phyloP scores from a whole-genome alignment of 164 flowering plant genomes.

The Taxillus chinensis region DNA sequence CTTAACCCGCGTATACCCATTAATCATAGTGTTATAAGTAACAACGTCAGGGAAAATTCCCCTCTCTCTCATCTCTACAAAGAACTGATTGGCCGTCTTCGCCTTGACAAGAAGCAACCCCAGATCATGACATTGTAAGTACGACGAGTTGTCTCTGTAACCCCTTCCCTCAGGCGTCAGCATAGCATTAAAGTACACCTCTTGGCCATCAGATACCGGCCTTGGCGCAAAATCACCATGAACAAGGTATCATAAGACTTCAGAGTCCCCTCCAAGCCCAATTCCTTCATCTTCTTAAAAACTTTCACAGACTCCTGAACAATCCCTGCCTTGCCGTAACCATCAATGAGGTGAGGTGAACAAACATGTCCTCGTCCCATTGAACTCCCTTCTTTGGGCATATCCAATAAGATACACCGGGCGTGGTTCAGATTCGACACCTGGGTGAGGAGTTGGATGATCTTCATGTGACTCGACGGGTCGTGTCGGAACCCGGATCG shows the following conservation, averaged over 20 bases:
- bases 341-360: constrained; percentile 53
- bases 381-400: constrained; percentile 74
- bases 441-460: constrained; percentile 60
- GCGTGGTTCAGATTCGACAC: constrained; percentile 77
- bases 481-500: constrained; percentile 59
- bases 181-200: constrained; percentile 80
- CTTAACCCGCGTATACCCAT: constrained; percentile 58
- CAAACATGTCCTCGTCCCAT: constrained; percentile 85
- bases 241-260: constrained; percentile 68
- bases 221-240: constrained; percentile 66
- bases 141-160: constrained; percentile 58
- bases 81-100: constrained; percentile 67
- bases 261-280: constrained; percentile 50
- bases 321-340: constrained; percentile 83
- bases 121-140: constrained; percentile 77
- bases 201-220: constrained; percentile 85
- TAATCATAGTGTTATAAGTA: constrained; percentile 68
- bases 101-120: constrained; percentile 79
- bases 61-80: constrained; percentile 66
- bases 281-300: constrained; percentile 69
- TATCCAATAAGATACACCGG: constrained; percentile 73
- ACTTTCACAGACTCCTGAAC: constrained; percentile 88
- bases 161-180: constrained; percentile 63
- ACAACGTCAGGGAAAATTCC: constrained; percentile 60
- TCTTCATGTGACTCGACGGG: constrained; percentile 46